Evolutionary conservation across 2,329 filamentous ascomycete species (phyloP).

Genomic region (Penicillium sp.): DNA sequence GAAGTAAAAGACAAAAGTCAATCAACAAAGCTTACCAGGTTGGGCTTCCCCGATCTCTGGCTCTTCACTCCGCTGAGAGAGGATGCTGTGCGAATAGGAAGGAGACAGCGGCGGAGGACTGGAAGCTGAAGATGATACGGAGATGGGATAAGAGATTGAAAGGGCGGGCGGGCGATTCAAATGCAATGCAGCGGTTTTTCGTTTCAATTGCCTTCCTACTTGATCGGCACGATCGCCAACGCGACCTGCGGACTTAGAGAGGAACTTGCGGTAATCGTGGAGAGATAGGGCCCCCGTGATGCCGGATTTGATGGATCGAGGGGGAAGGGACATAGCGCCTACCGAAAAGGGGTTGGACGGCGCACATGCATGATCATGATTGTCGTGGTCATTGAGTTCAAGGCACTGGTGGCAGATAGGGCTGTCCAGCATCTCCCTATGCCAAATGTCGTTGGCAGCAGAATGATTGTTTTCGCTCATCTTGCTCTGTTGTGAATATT

Average conservation of each 20-base stretch:
- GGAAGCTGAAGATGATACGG: slow-evolving; percentile 32
- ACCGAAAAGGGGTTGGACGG: slow-evolving; percentile 16
- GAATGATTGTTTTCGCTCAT: slow-evolving; percentile 9
- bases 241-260: slow-evolving; percentile 28
- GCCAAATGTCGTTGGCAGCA: slow-evolving; percentile 13
- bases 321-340: slow-evolving; percentile 19
- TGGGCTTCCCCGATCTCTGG: slow-evolving; percentile 26
- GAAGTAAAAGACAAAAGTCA: neutral
- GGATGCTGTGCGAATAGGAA: slow-evolving; percentile 37
- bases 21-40: slow-evolving; percentile 15
- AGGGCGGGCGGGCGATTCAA: slow-evolving; percentile 26
- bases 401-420: slow-evolving; percentile 18
- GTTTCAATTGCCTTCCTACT: slow-evolving; percentile 32
- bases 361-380: slow-evolving; percentile 22
- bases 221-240: slow-evolving; percentile 28
- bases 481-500: neutral
- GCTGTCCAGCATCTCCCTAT: slow-evolving; percentile 20
- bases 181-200: slow-evolving; percentile 36
- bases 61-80: slow-evolving; percentile 32
- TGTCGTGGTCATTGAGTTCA: slow-evolving; percentile 10
- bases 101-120: slow-evolving; percentile 40
- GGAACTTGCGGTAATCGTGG: slow-evolving; percentile 39
- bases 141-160: slow-evolving; percentile 23
- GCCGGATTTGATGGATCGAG: slow-evolving; percentile 22
- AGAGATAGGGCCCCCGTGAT: slow-evolving; percentile 32